A percentile compares a stretch with the other conserved stretches of the same genome.
Evolutionary conservation across 2,329 filamentous ascomycete species (phyloP).

Genomic region (Ophiostoma himal-ulmi): DNA sequence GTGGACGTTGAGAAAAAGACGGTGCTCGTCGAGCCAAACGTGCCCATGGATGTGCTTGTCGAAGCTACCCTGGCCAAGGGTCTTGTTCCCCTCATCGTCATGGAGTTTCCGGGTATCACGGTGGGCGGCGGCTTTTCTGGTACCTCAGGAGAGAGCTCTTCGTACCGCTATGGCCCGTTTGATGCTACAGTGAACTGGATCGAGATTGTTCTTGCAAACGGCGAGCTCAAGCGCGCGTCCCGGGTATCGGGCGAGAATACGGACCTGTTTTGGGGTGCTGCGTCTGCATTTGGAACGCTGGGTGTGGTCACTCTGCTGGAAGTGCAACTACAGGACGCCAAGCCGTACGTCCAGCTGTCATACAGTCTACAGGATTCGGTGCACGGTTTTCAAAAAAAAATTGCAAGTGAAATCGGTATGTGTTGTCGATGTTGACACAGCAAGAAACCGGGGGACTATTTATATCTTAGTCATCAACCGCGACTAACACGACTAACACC

Average conservation of each 20-base stretch:
- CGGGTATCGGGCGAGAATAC: constrained; percentile 35
- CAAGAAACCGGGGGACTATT: background rate
- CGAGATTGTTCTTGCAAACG: constrained; percentile 58
- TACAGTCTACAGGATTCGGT: constrained; percentile 45
- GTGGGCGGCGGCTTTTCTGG: constrained; percentile 62
- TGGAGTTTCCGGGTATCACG: constrained; percentile 67
- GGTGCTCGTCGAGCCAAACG: constrained; percentile 61
- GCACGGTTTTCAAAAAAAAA: constrained; percentile 38
- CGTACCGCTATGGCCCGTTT: constrained; percentile 61
- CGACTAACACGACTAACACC: background rate
- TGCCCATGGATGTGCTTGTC: constrained; percentile 60
- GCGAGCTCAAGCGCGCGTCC: constrained; percentile 47
- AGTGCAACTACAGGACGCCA: constrained; percentile 49
- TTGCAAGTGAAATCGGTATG: constrained; percentile 33
- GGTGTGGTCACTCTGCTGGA: constrained; percentile 57
- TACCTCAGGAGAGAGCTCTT: constrained; percentile 61
- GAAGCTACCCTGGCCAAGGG: constrained; percentile 49
- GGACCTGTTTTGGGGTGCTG: constrained; percentile 55
- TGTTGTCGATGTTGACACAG: background rate
- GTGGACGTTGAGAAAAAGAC: constrained; percentile 50
- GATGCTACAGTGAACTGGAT: constrained; percentile 56
- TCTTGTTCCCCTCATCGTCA: constrained; percentile 59
- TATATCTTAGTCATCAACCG: background rate
- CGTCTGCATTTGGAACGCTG: constrained; percentile 54
- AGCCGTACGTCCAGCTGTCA: constrained; percentile 49